phyloP scores from a whole-genome alignment of 208 protist genomes.

The Trypanosoma lewisi region DNA sequence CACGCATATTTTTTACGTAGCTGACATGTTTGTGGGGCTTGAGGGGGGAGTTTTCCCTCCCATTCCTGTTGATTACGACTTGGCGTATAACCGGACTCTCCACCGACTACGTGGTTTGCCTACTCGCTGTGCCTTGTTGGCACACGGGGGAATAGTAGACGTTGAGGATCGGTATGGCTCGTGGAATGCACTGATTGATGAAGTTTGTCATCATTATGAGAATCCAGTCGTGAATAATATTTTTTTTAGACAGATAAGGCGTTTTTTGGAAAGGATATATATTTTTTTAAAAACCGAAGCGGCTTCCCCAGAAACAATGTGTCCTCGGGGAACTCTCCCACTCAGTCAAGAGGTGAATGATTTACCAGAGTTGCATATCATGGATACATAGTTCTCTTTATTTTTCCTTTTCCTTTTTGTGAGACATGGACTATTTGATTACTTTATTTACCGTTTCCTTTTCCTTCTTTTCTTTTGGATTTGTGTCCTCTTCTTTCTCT shows the following conservation, averaged over 20 bases:
- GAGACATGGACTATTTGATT: neutral
- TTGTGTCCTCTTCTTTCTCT: slow-evolving; percentile 10
- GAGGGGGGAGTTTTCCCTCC: slow-evolving; percentile 40
- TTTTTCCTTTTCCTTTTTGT: slow-evolving; percentile 11
- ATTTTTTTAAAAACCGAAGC: neutral
- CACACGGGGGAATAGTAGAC: slow-evolving; percentile 48
- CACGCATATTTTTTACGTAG: slow-evolving; percentile 40
- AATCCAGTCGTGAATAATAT: neutral
- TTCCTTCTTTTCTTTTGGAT: slow-evolving; percentile 14
- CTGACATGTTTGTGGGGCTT: slow-evolving; percentile 40
- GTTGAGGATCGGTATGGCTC: slow-evolving; percentile 29
- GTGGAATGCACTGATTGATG: slow-evolving; percentile 38
- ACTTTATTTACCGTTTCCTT: slow-evolving; percentile 3
- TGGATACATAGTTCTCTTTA: slow-evolving; percentile 7
- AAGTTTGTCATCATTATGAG: slow-evolving; percentile 26
- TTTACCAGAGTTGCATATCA: slow-evolving; percentile 2
- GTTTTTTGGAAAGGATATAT: neutral
- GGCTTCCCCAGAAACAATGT: neutral
- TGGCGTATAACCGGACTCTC: slow-evolving; percentile 37
- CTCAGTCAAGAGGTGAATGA: neutral
- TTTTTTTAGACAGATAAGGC: neutral
- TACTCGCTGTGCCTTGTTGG: slow-evolving; percentile 33
- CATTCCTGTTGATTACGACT: slow-evolving; percentile 32
- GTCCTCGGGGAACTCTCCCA: neutral
- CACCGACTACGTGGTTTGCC: slow-evolving; percentile 36